These are phyloP conservation scores for Cornus controversa DNA, from an alignment of 148 eudicot genomes.

Conservation along the genomic window DNA sequence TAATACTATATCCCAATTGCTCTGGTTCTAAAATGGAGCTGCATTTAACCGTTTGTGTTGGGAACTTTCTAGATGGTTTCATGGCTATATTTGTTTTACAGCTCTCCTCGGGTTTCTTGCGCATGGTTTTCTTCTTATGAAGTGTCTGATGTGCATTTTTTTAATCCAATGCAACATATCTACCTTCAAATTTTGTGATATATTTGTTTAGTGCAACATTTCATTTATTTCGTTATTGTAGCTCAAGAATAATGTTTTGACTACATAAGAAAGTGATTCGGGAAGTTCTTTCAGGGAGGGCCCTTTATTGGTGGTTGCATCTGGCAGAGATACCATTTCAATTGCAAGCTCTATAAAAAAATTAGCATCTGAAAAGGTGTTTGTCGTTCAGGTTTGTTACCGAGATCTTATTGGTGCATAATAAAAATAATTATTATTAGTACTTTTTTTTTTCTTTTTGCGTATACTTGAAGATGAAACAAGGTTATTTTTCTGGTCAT, in stretches of 20 bases:
- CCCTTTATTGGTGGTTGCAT: conserved; percentile 89
- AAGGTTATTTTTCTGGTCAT: neutral
- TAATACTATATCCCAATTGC: neutral
- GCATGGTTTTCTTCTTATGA: neutral
- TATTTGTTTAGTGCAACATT: neutral
- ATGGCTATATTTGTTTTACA: neutral
- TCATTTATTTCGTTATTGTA: neutral
- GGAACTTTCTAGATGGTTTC: neutral
- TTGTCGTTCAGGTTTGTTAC: conserved; percentile 89
- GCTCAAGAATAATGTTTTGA: neutral
- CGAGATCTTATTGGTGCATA: conserved; percentile 2
- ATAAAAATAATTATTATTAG: neutral
- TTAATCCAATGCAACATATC: neutral
- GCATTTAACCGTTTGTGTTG: too few relatives aligned
- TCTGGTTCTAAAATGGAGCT: neutral
- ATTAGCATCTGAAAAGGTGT: conserved; percentile 83
- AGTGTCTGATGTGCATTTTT: neutral
- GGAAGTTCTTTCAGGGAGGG: conserved; percentile 66
- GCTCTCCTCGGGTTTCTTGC: neutral
- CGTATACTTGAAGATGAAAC: neutral
- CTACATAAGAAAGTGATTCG: neutral
- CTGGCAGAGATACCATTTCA: conserved; percentile 95
- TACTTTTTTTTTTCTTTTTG: neutral
- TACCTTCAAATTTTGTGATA: neutral
- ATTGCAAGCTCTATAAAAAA: conserved; percentile 80